Conservation (phyloP, 2,329 filamentous ascomycete species). For the Fusarium dlaminii region DNA sequence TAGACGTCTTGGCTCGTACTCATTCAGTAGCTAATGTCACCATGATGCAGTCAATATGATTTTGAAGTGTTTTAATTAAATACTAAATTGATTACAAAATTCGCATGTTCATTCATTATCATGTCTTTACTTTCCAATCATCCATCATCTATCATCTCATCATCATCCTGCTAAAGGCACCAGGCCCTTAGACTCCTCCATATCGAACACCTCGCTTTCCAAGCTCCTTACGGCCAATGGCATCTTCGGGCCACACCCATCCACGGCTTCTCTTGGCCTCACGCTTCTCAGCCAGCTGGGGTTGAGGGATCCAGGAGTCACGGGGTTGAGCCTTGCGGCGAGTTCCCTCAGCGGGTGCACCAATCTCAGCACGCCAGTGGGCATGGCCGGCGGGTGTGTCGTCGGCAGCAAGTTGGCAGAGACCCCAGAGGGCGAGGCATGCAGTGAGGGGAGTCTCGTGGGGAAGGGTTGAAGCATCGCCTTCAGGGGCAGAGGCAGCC, state of each 20-base stretch:
- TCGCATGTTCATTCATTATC: slow-evolving; percentile 21
- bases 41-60: not conserved
- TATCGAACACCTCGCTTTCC: slow-evolving; percentile 72
- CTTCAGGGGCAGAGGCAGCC: slow-evolving; percentile 50
- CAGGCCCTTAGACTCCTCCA: slow-evolving; percentile 45
- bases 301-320: slow-evolving; percentile 80
- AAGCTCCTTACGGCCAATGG: slow-evolving; percentile 75
- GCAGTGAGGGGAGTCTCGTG: slow-evolving; percentile 69
- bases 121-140: slow-evolving; percentile 25
- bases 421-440: slow-evolving; percentile 78
- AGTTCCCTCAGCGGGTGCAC: slow-evolving; percentile 77
- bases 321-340: slow-evolving; percentile 74
- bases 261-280: slow-evolving; percentile 78
- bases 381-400: slow-evolving; percentile 64
- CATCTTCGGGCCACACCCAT: slow-evolving; percentile 81
- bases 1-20: not conserved
- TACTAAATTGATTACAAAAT: slow-evolving; percentile 22
- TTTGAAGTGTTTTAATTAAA: slow-evolving; percentile 20
- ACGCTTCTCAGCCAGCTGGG: slow-evolving; percentile 77
- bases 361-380: slow-evolving; percentile 76
- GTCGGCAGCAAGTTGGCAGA: slow-evolving; percentile 76
- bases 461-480: slow-evolving; percentile 43
- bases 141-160: slow-evolving; percentile 25
- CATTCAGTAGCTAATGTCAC: not conserved
- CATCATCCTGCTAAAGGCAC: slow-evolving; percentile 15